Conservation (phyloP, 2,329 filamentous ascomycete species). For the Calonectria pseudoturangicola region DNA sequence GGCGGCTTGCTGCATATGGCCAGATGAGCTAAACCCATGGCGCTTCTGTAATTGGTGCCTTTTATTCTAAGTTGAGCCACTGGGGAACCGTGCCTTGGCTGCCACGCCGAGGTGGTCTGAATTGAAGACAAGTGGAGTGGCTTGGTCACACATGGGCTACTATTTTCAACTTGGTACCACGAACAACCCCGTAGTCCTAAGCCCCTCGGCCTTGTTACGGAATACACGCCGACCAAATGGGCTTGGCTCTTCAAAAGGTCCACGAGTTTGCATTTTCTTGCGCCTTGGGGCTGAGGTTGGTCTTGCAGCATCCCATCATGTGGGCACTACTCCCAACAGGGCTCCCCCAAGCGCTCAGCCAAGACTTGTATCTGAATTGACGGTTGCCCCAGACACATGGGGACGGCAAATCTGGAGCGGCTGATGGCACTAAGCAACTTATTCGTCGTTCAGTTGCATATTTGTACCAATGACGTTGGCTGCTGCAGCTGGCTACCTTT, state of each 20-base stretch:
- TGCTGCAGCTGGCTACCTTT: background rate
- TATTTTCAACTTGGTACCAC: slow-evolving; percentile 29
- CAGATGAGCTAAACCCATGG: slow-evolving; percentile 18
- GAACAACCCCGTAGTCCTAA: slow-evolving; percentile 13
- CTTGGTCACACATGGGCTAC: slow-evolving; percentile 19
- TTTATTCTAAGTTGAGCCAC: slow-evolving; percentile 16
- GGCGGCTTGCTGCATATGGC: slow-evolving; percentile 20
- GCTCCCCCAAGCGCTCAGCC: slow-evolving; percentile 15
- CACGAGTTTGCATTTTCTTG: slow-evolving; percentile 11
- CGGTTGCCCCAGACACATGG: background rate
- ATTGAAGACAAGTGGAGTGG: slow-evolving; percentile 1
- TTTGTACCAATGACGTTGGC: background rate
- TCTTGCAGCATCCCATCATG: slow-evolving; percentile 7
- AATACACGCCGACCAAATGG: slow-evolving; percentile 4
- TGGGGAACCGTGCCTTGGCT: slow-evolving; percentile 15
- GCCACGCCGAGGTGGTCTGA: slow-evolving; percentile 1
- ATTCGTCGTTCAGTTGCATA: background rate
- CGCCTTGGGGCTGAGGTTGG: slow-evolving; percentile 5
- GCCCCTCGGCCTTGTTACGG: slow-evolving; percentile 20
- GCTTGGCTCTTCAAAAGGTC: background rate
- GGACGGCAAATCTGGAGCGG: background rate
- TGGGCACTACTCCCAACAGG: slow-evolving; percentile 6
- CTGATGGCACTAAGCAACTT: background rate
- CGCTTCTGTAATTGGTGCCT: slow-evolving; percentile 2
- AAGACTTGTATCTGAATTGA: background rate